These are phyloP conservation scores for Tolypocladium nubicola DNA, from an alignment of 2,329 filamentous ascomycete species.

Conservation along the genomic window DNA sequence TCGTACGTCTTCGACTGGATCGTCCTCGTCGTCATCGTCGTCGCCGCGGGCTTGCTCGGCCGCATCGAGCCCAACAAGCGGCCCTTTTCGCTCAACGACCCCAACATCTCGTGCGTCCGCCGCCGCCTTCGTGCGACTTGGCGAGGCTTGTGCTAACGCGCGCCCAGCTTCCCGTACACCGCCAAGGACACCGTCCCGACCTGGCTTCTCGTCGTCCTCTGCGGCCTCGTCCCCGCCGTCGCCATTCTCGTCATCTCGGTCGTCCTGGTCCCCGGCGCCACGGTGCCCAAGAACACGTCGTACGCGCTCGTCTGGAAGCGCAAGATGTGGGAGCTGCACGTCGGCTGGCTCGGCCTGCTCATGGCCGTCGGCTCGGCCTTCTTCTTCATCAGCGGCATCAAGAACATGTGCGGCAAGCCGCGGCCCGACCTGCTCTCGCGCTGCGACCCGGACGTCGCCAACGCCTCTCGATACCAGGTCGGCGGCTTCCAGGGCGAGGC, in stretches of 20 bases:
- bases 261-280: conserved; percentile 61
- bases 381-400: conserved; percentile 77
- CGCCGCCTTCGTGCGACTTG: background rate
- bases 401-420: conserved; percentile 60
- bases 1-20: conserved; percentile 71
- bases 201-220: conserved; percentile 52
- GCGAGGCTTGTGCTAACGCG: background rate
- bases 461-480: conserved; percentile 49
- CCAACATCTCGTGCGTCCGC: conserved; percentile 56
- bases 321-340: conserved; percentile 86
- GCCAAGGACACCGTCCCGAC: conserved; percentile 62
- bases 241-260: conserved; percentile 61
- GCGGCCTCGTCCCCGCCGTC: conserved; percentile 51
- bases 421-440: conserved; percentile 75
- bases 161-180: conserved; percentile 54
- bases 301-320: conserved; percentile 60
- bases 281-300: conserved; percentile 52
- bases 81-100: conserved; percentile 61
- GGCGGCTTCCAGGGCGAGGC: conserved; percentile 46
- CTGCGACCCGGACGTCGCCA: conserved; percentile 63
- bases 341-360: conserved; percentile 71
- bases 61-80: conserved; percentile 52
- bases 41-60: conserved; percentile 48
- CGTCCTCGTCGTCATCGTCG: conserved; percentile 48
- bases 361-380: conserved; percentile 62